Percentiles rank a stretch among this genome's conserved stretches.
These are phyloP conservation scores for Coemansia sp. DNA, from an alignment of 192 early-diverging fungal species.

Conservation along the genomic window DNA sequence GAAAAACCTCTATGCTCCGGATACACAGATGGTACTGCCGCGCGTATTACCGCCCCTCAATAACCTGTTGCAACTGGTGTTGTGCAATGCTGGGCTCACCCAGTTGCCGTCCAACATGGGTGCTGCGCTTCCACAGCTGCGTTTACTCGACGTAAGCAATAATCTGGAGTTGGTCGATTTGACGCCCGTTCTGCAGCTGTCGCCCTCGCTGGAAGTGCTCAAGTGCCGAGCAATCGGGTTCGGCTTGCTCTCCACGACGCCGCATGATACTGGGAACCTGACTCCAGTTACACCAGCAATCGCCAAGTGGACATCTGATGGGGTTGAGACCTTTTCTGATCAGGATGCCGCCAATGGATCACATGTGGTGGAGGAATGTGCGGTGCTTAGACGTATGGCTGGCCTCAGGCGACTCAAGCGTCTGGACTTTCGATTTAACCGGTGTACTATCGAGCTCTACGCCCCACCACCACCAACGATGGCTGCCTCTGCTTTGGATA, in stretches of 20 bases:
- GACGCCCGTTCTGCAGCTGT: conserved; percentile 36
- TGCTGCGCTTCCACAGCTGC: conserved; percentile 37
- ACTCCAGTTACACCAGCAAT: conserved; percentile 4
- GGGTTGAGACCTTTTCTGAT: conserved; percentile 19
- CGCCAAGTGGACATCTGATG: conserved; percentile 7
- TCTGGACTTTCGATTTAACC: conserved; percentile 51
- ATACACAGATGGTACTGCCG: conserved; percentile 41
- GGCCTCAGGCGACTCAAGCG: conserved; percentile 30
- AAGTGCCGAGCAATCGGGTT: conserved; percentile 44
- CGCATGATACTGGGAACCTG: conserved; percentile 2
- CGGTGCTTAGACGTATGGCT: conserved; percentile 19
- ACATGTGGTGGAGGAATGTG: conserved; percentile 11
- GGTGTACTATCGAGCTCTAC: conserved; percentile 41
- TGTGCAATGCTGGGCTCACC: conserved; percentile 39
- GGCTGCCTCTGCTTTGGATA: conserved; percentile 26
- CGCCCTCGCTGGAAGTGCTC: conserved; percentile 41
- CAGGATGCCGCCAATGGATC: background rate
- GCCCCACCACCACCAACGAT: conserved; percentile 17
- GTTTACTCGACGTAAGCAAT: conserved; percentile 49
- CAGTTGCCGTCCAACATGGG: conserved; percentile 45
- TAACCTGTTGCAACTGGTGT: conserved; percentile 40
- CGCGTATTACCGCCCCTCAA: conserved; percentile 32
- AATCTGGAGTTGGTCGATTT: conserved; percentile 44
- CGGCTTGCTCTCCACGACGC: conserved; percentile 9
- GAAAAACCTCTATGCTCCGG: conserved; percentile 54